Evolutionary conservation across 805 yeast genomes (phyloP), one percentile per base, ranked within the genome.

Genomic region (Isabelozyma pseudorhagii): DNA sequence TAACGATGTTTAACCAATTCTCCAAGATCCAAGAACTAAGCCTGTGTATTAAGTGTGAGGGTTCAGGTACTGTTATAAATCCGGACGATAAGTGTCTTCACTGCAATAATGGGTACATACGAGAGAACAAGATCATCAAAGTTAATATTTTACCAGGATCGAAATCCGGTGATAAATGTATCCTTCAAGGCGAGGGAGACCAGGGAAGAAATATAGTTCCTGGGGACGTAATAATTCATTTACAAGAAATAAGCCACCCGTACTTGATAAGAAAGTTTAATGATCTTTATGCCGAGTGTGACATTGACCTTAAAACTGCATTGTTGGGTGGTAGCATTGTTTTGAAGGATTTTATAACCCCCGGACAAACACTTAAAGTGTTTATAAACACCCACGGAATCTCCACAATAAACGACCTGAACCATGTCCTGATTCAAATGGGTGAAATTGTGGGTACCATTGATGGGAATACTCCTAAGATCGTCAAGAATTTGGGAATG

Each of bases 201-300:
- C 87, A 85, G 62, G 86, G 82, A 0, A 62, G 78, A 15, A 72
- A 76, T 51, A 67, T 81, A 3, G 66, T 78, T 3, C 87, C 91
- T 0, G 92, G 92, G 2, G 89, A 86, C 61, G 85, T 86, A 6
- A 67, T 84, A 3, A 76, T 86, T 8, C 80, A 78, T 1, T 62
- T 86, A 21, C 72, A 72, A 38, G 77, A 78, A 54, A 51, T 71
- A 44, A 56, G 60, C 4, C 76, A 73, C 54, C 63, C 65, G 8
- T 56, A 52, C 15, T 74, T 79, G 48, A 69, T 69, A 11, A 68
- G 86, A 52, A 67, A 63, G 44, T 75, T 66, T 36, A 61, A 75
- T 38, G 80, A 81, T 55, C 62, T 83, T 45, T 68, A 69, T 47
- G 61, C 73, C 59, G 75, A 68, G 29, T 68, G 70, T 39, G 70